These are phyloP conservation scores for Diplodia scrobiculata DNA, from an alignment of 2,329 filamentous ascomycete species.

Conservation along the genomic window DNA sequence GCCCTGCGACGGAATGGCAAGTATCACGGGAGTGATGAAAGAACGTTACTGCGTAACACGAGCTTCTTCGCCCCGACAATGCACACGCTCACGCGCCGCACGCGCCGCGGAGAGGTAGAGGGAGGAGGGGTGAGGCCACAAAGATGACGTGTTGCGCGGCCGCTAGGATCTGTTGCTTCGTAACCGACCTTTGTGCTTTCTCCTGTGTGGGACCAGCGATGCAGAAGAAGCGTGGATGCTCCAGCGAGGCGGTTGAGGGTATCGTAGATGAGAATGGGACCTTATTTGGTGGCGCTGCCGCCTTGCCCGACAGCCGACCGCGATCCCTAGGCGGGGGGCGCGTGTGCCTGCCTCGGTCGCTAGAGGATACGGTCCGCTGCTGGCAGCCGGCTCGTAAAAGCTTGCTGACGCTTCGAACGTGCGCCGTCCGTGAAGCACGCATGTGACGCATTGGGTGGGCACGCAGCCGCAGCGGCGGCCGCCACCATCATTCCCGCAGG, in stretches of 20 bases:
- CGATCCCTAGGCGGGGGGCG: neutral
- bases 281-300: constrained; percentile 24
- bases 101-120: neutral
- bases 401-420: constrained; percentile 21
- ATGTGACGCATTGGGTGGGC: constrained; percentile 17
- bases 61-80: constrained; percentile 1
- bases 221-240: neutral
- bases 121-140: neutral
- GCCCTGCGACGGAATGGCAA: neutral
- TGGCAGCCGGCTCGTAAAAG: constrained; percentile 10
- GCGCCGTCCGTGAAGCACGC: neutral
- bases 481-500: constrained; percentile 2
- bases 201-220: neutral
- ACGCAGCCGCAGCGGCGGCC: constrained; percentile 3
- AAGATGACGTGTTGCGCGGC: neutral
- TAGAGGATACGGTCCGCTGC: constrained; percentile 27
- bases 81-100: constrained; percentile 1
- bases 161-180: neutral
- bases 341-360: constrained; percentile 18
- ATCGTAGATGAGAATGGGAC: constrained; percentile 15
- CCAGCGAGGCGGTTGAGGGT: neutral
- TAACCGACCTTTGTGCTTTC: neutral
- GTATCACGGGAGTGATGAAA: neutral
- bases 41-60: constrained; percentile 14
- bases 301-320: constrained; percentile 7